Evolutionary conservation across 1,284 basidiomycete genomes (phyloP), one percentile per base, ranked within the genome.

Genomic region (Vanrija sp.): DNA sequence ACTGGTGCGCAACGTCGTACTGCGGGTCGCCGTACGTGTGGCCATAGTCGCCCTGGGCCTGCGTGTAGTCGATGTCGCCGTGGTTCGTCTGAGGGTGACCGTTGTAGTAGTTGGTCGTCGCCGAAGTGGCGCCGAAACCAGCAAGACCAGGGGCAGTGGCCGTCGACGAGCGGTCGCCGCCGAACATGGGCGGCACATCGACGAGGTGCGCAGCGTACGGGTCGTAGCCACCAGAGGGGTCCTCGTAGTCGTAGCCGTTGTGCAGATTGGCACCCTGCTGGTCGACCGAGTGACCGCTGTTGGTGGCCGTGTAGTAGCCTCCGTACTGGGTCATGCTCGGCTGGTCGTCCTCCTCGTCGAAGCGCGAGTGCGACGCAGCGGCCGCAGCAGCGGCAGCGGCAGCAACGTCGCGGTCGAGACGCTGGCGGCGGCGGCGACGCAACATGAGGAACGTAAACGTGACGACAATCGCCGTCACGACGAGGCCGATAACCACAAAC

Each of bases 401-500:
- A 22, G 74, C 69, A 14, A 76, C 76, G 49, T 77, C 76, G n/a
- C 75, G 63, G 64, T 75, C 76, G 36, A 75, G 62, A 53, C 66
- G 61, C 56, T 76, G 75, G 44, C 75, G 58, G 36, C 76, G 63
- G 24, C 75, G 56, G 31, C 76, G 60, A 27, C 69, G 62, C 24
- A 76, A 62, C 67, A 75, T 69, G 56, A 75, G 67, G 56, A 73
- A 68, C 20, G 67, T 63, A 37, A 73, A 71, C 0, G 68, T 69
- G 23, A 73, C 62, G n/a, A 76, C 38, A 53, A 68, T 68, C 4
- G 69, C 68, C 1, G 75, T 70, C 4, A 71, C 63, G 4, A 68
- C 64, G 18, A 77, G 63, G 50, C 76, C 76, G 22, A 77, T 68
- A 15, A 73, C 75, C 20, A 76, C 76, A 49, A 77, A 77, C 0